These are phyloP conservation scores for Tilletia horrida DNA, from an alignment of 1,284 basidiomycete species.

Conservation along the genomic window DNA sequence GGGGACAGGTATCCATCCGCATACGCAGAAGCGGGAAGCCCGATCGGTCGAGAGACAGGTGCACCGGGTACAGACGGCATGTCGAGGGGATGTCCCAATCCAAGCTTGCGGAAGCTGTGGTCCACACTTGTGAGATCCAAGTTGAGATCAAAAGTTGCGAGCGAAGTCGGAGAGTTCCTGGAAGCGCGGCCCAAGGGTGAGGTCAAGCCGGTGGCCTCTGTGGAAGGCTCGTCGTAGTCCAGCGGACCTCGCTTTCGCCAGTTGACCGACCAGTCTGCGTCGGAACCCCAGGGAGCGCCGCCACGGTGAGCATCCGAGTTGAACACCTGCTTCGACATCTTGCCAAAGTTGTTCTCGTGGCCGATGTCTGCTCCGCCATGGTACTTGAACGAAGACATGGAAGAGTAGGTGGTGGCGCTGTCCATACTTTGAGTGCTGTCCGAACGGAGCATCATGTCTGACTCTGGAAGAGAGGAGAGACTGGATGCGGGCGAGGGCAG, in stretches of 20 bases:
- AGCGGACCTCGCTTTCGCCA: conserved; percentile 2
- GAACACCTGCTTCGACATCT: conserved; percentile 14
- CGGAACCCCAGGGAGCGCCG: background rate
- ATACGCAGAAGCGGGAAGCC: background rate
- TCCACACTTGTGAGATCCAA: no score
- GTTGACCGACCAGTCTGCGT: conserved; percentile 12
- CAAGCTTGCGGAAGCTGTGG: conserved; percentile 1
- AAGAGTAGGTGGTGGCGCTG: conserved; percentile 12
- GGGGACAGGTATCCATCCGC: background rate
- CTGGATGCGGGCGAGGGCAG: conserved; percentile 14
- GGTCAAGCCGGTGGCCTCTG: background rate
- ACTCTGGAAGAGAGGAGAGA: conserved; percentile 4
- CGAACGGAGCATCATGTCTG: conserved; percentile 10
- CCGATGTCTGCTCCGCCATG: no score
- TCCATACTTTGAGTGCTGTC: conserved; percentile 6
- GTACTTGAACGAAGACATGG: background rate
- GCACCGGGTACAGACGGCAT: background rate
- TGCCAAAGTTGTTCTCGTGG: background rate
- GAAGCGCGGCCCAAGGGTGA: background rate
- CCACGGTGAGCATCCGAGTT: background rate
- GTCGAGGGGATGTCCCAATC: conserved; percentile 5
- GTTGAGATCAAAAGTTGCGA: no score
- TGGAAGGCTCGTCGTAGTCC: conserved; percentile 3
- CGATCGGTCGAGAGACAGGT: conserved; percentile 1
- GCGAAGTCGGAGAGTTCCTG: background rate